These are phyloP conservation scores for Scedosporium dehoogii DNA, from an alignment of 2,329 filamentous ascomycete species.

Conservation along the genomic window DNA sequence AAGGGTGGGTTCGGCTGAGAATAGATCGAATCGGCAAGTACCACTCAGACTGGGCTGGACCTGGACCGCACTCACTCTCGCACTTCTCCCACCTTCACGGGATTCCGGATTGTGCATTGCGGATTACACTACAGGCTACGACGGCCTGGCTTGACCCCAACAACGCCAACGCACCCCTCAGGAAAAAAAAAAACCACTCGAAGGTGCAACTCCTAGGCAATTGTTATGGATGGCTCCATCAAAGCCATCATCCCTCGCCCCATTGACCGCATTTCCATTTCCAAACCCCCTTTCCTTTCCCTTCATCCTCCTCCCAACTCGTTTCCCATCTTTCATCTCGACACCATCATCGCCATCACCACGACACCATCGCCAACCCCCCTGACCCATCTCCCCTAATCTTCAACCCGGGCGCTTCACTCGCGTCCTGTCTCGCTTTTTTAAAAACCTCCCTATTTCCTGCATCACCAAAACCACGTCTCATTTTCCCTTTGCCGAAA, in stretches of 20 bases:
- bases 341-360: conserved; percentile 9
- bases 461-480: background rate
- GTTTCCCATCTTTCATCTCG: conserved; percentile 2
- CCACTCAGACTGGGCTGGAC: background rate
- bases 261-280: conserved; percentile 5
- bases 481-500: background rate
- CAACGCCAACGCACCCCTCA: conserved; percentile 7
- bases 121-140: conserved; percentile 7
- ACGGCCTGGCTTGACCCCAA: conserved; percentile 7
- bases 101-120: conserved; percentile 8
- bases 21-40: background rate
- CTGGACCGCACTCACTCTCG: background rate
- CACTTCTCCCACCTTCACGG: conserved; percentile 1
- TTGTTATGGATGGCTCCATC: conserved; percentile 7
- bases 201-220: conserved; percentile 6
- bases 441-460: background rate
- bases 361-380: conserved; percentile 1
- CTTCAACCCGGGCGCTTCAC: background rate
- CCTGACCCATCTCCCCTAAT: conserved; percentile 1
- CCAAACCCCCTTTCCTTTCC: background rate
- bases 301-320: conserved; percentile 1
- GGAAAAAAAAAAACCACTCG: conserved; percentile 6
- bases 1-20: conserved; percentile 6
- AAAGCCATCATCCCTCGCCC: conserved; percentile 7
- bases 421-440: conserved; percentile 2